Evolutionary conservation across 352 stramenopile genomes (phyloP).

Genomic region (Globisporangium okanoganense): DNA sequence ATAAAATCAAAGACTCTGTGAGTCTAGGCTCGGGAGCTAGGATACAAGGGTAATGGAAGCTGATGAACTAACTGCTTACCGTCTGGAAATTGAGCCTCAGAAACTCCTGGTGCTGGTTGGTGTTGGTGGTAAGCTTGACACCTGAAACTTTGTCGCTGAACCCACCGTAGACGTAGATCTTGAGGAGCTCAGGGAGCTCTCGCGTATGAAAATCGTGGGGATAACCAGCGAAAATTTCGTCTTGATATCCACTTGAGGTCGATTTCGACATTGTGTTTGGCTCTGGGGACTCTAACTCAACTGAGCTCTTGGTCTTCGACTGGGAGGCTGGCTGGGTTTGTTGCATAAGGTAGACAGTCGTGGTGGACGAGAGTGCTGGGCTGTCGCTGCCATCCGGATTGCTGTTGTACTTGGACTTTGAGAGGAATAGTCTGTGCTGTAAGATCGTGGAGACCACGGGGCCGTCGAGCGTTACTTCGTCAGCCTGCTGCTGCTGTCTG

Average conservation of each 20-base stretch:
- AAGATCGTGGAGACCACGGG: conserved; percentile 7
- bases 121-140: too few relatives aligned
- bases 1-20: background rate
- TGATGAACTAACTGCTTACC: conserved; percentile 18
- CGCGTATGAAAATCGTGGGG: background rate
- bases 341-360: conserved; percentile 2
- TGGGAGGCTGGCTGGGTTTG: background rate
- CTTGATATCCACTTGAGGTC: background rate
- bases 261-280: background rate
- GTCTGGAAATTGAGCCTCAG: conserved; percentile 15
- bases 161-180: conserved; percentile 12
- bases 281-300: background rate
- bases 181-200: conserved; percentile 15
- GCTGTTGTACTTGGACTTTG: conserved; percentile 30
- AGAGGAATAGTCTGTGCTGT: conserved; percentile 25
- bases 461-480: background rate
- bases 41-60: background rate
- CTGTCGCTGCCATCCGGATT: background rate
- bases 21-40: background rate
- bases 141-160: conserved; percentile 2
- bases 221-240: background rate
- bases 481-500: background rate
- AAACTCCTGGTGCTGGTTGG: background rate
- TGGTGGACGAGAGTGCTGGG: background rate
- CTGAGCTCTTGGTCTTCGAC: background rate